Percentiles rank a stretch among this genome's conserved stretches.
phyloP scores from a whole-genome alignment of 2,329 filamentous ascomycete species.

The Alternaria consortialis region DNA sequence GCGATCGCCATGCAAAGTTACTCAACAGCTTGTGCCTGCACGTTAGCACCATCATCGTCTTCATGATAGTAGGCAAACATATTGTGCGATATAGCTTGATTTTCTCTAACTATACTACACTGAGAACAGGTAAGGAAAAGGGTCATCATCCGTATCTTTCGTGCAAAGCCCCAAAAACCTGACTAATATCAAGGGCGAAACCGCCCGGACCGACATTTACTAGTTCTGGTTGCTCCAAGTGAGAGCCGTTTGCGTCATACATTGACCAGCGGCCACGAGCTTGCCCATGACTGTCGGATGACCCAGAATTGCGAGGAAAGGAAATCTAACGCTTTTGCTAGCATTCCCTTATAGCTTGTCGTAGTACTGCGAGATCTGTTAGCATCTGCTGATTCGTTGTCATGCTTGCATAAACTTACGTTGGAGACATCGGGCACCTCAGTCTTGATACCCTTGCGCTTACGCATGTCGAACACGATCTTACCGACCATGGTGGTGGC shows the following conservation, averaged over 20 bases:
- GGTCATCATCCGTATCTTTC: conserved; percentile 48
- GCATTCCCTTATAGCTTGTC: conserved; percentile 87
- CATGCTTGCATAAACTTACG: conserved; percentile 68
- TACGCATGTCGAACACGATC: conserved; percentile 89
- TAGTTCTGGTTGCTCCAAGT: conserved; percentile 44
- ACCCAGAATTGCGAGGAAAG: conserved; percentile 47
- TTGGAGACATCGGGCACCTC: conserved; percentile 92
- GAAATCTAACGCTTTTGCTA: conserved; percentile 56
- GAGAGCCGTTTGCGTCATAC: conserved; percentile 44
- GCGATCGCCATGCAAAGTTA: neutral
- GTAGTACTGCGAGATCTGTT: conserved; percentile 76
- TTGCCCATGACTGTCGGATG: conserved; percentile 47
- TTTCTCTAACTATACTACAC: conserved; percentile 48
- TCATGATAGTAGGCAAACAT: neutral
- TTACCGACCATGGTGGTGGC: conserved; percentile 79
- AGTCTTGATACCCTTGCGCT: conserved; percentile 99
- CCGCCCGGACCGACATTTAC: conserved; percentile 51
- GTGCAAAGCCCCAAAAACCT: conserved; percentile 41
- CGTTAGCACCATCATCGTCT: conserved; percentile 14
- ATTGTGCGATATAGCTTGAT: conserved; percentile 45
- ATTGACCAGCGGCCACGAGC: conserved; percentile 47
- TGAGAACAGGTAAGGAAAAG: conserved; percentile 46
- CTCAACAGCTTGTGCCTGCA: neutral
- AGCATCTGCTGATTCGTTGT: conserved; percentile 49
- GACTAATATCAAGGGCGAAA: conserved; percentile 39